Percentiles rank a stretch among this genome's conserved stretches.
phyloP scores from a whole-genome alignment of 2,329 filamentous ascomycete species.

The Cordyceps tenuipes region DNA sequence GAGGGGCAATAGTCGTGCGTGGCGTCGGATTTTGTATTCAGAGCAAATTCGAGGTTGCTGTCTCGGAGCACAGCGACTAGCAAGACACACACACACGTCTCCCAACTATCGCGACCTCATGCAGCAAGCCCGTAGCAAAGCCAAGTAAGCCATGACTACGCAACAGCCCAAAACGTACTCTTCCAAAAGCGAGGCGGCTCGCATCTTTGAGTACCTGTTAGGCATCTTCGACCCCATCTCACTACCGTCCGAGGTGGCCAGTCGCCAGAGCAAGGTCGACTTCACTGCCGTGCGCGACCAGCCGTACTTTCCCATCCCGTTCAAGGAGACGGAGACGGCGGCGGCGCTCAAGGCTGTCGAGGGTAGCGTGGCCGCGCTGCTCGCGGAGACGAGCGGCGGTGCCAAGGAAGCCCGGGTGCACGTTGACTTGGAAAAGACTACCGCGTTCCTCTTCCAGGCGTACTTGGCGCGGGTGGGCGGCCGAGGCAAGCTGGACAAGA shows the following conservation, averaged over 20 bases:
- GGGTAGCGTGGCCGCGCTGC: slow-evolving; percentile 23
- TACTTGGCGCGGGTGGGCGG: slow-evolving; percentile 30
- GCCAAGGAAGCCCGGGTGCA: slow-evolving; percentile 17
- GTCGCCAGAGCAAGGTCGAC: slow-evolving; percentile 19
- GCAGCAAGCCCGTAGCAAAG: not conserved
- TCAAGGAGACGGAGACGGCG: slow-evolving; percentile 37
- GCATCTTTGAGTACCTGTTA: slow-evolving; percentile 19
- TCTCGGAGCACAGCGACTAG: not conserved
- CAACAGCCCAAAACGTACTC: slow-evolving; percentile 14
- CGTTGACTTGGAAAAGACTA: slow-evolving; percentile 31
- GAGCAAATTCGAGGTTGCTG: too few species aligned
- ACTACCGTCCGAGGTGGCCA: slow-evolving; percentile 22
- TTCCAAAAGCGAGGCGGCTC: slow-evolving; percentile 19
- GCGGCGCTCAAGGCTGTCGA: slow-evolving; percentile 38
- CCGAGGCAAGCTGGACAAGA: slow-evolving; percentile 28
- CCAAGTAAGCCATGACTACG: not conserved
- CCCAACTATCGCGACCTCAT: not conserved
- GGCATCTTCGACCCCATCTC: slow-evolving; percentile 21
- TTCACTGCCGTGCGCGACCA: slow-evolving; percentile 27
- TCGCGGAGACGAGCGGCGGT: slow-evolving; percentile 21
- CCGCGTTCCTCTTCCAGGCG: slow-evolving; percentile 32
- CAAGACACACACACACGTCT: not conserved
- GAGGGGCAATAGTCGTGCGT: too few species aligned
- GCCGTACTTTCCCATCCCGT: slow-evolving; percentile 38
- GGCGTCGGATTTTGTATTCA: too few species aligned